Evolutionary conservation across 495 filamentous ascomycete species (phyloP).

Genomic region (Xylaria bambusicola): DNA sequence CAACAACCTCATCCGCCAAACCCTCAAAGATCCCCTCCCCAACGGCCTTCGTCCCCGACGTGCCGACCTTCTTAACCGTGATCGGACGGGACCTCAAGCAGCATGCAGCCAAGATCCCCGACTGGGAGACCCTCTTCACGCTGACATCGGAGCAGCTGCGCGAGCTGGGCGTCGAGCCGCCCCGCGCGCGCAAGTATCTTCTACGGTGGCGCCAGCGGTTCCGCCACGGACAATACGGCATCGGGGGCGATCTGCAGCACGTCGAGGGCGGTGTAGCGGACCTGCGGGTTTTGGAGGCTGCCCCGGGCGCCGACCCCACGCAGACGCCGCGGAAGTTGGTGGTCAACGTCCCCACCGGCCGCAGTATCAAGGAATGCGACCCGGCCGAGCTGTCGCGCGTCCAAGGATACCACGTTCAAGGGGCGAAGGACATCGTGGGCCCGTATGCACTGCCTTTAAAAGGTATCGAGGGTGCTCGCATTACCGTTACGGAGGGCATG

Average conservation of each 20-base stretch:
- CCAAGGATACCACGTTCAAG: constrained; percentile 63
- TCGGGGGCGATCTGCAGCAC: constrained; percentile 73
- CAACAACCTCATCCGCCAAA: constrained; percentile 34
- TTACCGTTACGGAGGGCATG: constrained; percentile 77
- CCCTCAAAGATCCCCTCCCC: constrained; percentile 61
- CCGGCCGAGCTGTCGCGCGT: constrained; percentile 53
- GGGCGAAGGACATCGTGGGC: constrained; percentile 66
- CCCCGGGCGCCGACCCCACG: constrained; percentile 27
- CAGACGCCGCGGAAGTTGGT: constrained; percentile 42
- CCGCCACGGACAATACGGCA: constrained; percentile 69
- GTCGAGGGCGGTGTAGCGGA: constrained; percentile 73
- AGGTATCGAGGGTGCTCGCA: constrained; percentile 61
- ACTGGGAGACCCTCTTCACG: constrained; percentile 86
- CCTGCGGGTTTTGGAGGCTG: constrained; percentile 63
- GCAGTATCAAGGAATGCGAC: constrained; percentile 44
- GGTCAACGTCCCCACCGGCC: constrained; percentile 70
- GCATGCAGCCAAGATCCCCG: constrained; percentile 78
- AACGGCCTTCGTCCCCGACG: constrained; percentile 84
- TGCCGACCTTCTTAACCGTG: constrained; percentile 81
- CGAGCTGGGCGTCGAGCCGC: constrained; percentile 81
- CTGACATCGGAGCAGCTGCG: constrained; percentile 74
- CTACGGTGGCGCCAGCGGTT: constrained; percentile 85
- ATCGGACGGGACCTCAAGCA: constrained; percentile 85
- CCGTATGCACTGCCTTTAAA: constrained; percentile 67
- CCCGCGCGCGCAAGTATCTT: constrained; percentile 79